A percentile compares a stretch with the other conserved stretches of the same genome.
These are phyloP conservation scores for Quercus berberidifolia DNA, from an alignment of 306 rosid species.

Conservation along the genomic window DNA sequence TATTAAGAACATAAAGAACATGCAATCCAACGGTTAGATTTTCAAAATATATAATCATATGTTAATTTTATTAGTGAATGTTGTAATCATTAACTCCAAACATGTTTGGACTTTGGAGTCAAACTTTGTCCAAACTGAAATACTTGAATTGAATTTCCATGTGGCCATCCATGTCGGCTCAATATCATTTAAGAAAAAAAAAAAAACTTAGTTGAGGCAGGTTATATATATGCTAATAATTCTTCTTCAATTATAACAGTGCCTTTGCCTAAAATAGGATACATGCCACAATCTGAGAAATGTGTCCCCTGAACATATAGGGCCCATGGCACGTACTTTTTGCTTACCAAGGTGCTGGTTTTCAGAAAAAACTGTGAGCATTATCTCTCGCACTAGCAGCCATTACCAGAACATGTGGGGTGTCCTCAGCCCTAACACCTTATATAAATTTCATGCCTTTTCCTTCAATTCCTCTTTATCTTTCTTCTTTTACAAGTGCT, in stretches of 20 bases:
- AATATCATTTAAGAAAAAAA: neutral
- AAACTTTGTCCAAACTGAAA: too few species aligned
- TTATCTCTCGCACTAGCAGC: neutral
- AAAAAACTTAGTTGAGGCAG: neutral
- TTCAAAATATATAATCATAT: too few species aligned
- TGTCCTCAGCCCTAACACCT: conserved; percentile 14
- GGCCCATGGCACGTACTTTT: conserved; percentile 1
- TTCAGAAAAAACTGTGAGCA: neutral
- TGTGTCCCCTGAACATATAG: neutral
- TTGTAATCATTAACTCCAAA: too few species aligned
- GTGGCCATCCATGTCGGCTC: neutral
- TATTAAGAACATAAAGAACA: too few species aligned
- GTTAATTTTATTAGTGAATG: too few species aligned
- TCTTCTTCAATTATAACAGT: neutral
- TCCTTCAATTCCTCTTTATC: neutral
- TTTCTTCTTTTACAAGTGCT: neutral
- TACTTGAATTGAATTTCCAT: neutral
- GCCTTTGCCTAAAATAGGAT: conserved; percentile 15
- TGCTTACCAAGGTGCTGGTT: neutral
- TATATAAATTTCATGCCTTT: neutral
- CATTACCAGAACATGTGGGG: conserved; percentile 19
- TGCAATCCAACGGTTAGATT: too few species aligned
- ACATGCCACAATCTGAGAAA: neutral
- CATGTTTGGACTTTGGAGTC: too few species aligned
- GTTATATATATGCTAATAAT: neutral